phyloP scores from a whole-genome alignment of 768 basidiomycete species.

The Lanmaoa rubissima region DNA sequence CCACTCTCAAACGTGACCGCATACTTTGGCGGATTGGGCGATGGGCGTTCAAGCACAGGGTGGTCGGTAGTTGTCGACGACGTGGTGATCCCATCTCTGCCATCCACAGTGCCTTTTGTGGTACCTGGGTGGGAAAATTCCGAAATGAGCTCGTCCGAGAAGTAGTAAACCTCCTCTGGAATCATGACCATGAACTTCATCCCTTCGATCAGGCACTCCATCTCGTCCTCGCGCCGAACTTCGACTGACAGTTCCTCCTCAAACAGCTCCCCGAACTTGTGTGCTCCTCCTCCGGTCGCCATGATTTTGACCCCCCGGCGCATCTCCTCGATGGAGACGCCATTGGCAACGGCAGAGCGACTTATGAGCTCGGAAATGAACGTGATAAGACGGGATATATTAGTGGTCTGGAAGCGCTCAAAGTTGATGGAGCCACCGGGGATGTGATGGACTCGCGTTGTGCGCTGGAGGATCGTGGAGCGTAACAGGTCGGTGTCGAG shows the following conservation, averaged over 20 bases:
- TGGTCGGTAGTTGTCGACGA: conserved; percentile 12
- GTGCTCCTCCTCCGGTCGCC: conserved; percentile 97
- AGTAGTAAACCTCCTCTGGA: conserved; percentile 97
- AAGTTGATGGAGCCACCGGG: conserved; percentile 98
- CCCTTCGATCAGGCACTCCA: conserved; percentile 97
- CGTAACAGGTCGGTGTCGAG: conserved; percentile 48
- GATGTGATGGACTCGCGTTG: conserved; percentile 62
- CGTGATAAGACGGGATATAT: conserved; percentile 77
- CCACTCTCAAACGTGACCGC: conserved; percentile 83
- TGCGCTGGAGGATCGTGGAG: conserved; percentile 65
- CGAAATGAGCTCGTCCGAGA: conserved; percentile 95
- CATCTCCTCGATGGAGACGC: conserved; percentile 89
- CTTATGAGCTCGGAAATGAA: conserved; percentile 88
- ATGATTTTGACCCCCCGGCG: conserved; percentile 91
- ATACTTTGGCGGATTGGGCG: conserved; percentile 86
- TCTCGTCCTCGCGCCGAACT: conserved; percentile 91
- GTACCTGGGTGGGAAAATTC: conserved; percentile 42
- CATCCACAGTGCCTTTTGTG: conserved; percentile 4
- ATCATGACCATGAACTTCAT: conserved; percentile 95
- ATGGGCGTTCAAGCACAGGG: conserved; percentile 69
- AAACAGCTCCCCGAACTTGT: conserved; percentile 88
- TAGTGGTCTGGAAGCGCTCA: conserved; percentile 91
- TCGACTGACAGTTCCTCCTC: conserved; percentile 73
- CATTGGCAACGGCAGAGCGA: conserved; percentile 80
- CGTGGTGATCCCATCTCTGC: conserved; percentile 2